A percentile compares a stretch with the other conserved stretches of the same genome.
Evolutionary conservation across 495 filamentous ascomycete species (phyloP).

Genomic region (Talaromyces liani): DNA sequence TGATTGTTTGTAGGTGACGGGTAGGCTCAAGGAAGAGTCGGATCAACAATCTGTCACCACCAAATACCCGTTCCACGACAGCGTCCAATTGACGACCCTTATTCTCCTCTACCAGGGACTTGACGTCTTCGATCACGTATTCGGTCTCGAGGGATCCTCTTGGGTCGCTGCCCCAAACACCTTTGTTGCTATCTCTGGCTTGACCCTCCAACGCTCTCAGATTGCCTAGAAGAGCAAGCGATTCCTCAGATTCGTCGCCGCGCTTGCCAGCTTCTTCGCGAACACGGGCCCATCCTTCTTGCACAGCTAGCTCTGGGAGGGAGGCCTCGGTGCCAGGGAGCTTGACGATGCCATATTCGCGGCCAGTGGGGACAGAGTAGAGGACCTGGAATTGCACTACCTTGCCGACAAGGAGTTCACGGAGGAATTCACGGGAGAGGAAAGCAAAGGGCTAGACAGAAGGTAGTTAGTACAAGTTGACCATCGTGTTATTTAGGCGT

Average conservation of each 20-base stretch:
- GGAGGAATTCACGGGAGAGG: conserved; percentile 85
- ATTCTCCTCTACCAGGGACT: conserved; percentile 64
- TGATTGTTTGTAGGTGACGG: conserved; percentile 75
- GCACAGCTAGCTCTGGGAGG: conserved; percentile 71
- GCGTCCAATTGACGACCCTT: conserved; percentile 73
- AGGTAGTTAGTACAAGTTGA: background rate
- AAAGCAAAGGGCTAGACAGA: conserved; percentile 64
- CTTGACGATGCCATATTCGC: conserved; percentile 77
- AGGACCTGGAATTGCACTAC: conserved; percentile 73
- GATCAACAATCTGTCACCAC: conserved; percentile 82
- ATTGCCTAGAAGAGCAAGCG: conserved; percentile 60
- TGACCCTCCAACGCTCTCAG: conserved; percentile 72
- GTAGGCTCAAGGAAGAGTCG: conserved; percentile 68
- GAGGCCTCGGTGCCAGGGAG: conserved; percentile 63
- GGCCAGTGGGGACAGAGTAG: conserved; percentile 75
- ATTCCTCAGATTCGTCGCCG: conserved; percentile 75
- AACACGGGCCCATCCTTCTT: conserved; percentile 84
- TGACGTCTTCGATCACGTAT: conserved; percentile 68
- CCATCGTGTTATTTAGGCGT: background rate
- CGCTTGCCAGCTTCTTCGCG: conserved; percentile 82
- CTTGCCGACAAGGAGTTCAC: conserved; percentile 78
- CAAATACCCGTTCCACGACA: conserved; percentile 81
- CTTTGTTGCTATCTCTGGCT: conserved; percentile 69
- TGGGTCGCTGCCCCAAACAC: conserved; percentile 57
- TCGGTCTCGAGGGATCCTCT: conserved; percentile 60